Base-by-base conservation (phyloP, 768 basidiomycete species). In the Lactifluus pinguis region DNA sequence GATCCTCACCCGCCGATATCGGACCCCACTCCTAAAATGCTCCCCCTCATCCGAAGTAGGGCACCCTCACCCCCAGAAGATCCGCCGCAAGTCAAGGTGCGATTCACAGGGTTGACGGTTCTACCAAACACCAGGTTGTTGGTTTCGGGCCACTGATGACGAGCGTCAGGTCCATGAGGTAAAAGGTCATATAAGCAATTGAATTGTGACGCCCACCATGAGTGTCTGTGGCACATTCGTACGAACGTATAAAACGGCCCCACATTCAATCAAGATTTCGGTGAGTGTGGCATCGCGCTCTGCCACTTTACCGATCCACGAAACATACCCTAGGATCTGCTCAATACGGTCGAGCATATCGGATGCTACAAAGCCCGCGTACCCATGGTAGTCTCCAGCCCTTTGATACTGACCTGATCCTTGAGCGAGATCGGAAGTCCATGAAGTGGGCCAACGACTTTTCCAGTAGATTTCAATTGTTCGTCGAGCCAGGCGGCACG, bases 51-150 rank as follows among this genome's bases (percentile, higher is more conserved):
- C 68, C 83, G 84, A 47, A 92, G 66, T 7, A 94, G 77, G 1
- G 91, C 88, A 45, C 87, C 87, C 74, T 94, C 92, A 38, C 92
- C 92, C 6, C 92, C 92, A 3, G 86, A 89, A 0, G 89, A 92
- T 1, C 92, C 92, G 11, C 92, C 91, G 5, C 76, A 73, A 6
- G 87, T 90, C 49, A 90, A 75, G 17, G 77, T 76, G 10, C 85
- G 80, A 68, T 92, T 91, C 68, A 78, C 75, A 0, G 92, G 92
- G 67, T 93, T 92, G 15, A 74, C 68, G 0, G 92, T 93, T 55
- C 88, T 77, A 2, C 91, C 92, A 66, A 87, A 94, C 32, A 92
- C 76, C 61, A 83, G 73, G 68, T 94, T 94, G 74, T 77, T 83
- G 0, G 88, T 85, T 70, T 95, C 92, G 1, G 79, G 76, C 80